Conservation (phyloP, 345 rosid genomes). For the Eucalyptus curtisii region DNA sequence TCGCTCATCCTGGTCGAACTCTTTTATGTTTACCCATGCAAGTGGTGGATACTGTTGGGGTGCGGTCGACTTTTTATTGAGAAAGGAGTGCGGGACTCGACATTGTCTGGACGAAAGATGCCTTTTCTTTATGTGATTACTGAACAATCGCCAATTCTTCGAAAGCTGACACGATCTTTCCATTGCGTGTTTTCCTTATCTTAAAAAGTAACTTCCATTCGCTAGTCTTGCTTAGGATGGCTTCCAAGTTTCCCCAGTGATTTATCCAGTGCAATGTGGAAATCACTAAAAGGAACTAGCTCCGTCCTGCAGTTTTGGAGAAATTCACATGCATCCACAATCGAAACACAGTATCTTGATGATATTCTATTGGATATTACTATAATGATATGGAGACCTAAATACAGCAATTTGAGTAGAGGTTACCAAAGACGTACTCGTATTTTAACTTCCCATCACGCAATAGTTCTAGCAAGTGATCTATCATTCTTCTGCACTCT, state of each 20-base stretch:
- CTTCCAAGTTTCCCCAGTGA: slow-evolving; percentile 70
- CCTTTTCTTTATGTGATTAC: not conserved
- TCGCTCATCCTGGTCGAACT: not conserved
- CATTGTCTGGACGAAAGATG: not conserved
- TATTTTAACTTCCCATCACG: slow-evolving; percentile 19
- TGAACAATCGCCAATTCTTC: not conserved
- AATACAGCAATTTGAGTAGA: not conserved
- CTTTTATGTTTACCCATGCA: slow-evolving; percentile 7
- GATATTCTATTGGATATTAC: no score
- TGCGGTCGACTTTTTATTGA: slow-evolving; percentile 59
- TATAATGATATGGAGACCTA: not conserved
- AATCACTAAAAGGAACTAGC: slow-evolving; percentile 50
- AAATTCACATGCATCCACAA: not conserved
- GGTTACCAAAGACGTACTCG: slow-evolving; percentile 24
- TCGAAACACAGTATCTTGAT: not conserved
- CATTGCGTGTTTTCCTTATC: not conserved
- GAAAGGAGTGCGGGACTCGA: slow-evolving; percentile 15
- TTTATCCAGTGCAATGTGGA: slow-evolving; percentile 55
- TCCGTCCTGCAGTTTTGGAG: slow-evolving; percentile 36
- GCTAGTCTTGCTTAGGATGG: slow-evolving; percentile 55
- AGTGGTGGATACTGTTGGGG: slow-evolving; percentile 79
- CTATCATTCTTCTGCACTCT: no score
- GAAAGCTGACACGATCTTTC: not conserved
- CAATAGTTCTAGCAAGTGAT: no score
- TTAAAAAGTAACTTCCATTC: not conserved